Percentiles rank a stretch among this genome's conserved stretches.
Conservation (phyloP, 768 basidiomycete species). For the Collybia sordida region DNA sequence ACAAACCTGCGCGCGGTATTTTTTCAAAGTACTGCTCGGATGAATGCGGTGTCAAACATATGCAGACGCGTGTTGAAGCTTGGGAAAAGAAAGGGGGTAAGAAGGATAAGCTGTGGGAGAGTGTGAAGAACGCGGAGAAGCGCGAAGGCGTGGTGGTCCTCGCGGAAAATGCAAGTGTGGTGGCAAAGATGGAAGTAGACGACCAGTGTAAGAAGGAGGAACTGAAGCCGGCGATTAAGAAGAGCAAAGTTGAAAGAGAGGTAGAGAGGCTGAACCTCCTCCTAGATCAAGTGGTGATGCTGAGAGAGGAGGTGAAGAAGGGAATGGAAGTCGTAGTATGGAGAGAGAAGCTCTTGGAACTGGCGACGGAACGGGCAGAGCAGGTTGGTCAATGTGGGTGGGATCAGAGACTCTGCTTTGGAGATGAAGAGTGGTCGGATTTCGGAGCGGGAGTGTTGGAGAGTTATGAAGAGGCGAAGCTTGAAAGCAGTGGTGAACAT, state of each 20-base stretch:
- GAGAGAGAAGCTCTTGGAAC: slow-evolving; percentile 66
- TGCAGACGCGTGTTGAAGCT: slow-evolving; percentile 60
- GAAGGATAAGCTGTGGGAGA: slow-evolving; percentile 68
- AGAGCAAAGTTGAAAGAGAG: slow-evolving; percentile 54
- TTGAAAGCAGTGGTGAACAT: slow-evolving; percentile 34
- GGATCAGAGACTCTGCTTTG: slow-evolving; percentile 82
- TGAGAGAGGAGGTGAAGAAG: slow-evolving; percentile 64
- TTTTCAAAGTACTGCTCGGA: slow-evolving; percentile 94
- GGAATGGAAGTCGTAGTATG: slow-evolving; percentile 70
- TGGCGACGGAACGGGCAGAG: slow-evolving; percentile 68
- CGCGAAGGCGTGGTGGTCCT: slow-evolving; percentile 69
- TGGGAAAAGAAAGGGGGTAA: slow-evolving; percentile 66
- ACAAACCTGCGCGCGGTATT: slow-evolving; percentile 74
- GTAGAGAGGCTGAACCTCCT: slow-evolving; percentile 49
- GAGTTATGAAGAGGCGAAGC: slow-evolving; percentile 55
- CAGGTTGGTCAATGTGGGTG: slow-evolving; percentile 79
- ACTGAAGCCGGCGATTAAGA: slow-evolving; percentile 23
- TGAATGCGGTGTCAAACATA: slow-evolving; percentile 77
- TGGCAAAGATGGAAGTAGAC: slow-evolving; percentile 21
- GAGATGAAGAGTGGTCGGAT: slow-evolving; percentile 77
- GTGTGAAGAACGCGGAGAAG: slow-evolving; percentile 66
- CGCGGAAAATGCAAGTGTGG: slow-evolving; percentile 26
- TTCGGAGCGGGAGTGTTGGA: slow-evolving; percentile 67
- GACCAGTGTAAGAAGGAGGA: slow-evolving; percentile 20
- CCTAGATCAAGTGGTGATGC: slow-evolving; percentile 56